Evolutionary conservation across 495 filamentous ascomycete species (phyloP).

Genomic region (Penicillium coprophilum): DNA sequence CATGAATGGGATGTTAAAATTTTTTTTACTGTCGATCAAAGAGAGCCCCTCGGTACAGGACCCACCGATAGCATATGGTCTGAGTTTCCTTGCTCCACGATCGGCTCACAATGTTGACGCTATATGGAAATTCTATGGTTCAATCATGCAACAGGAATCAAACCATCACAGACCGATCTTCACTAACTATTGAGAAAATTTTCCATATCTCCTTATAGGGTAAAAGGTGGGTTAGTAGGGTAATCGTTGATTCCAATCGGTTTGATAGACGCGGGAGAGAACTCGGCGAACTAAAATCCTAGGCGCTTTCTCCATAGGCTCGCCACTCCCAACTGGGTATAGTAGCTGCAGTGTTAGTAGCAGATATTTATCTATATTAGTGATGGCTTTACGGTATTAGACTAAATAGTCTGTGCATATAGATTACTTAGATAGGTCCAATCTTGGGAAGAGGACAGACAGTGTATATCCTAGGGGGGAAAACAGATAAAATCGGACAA

Average conservation of each 20-base stretch:
- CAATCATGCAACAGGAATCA: conserved; percentile 15
- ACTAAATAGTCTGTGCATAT: conserved; percentile 3
- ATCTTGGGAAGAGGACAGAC: neutral
- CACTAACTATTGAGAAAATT: neutral
- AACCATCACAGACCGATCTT: neutral
- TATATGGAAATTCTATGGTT: conserved; percentile 4
- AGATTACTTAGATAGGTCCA: conserved; percentile 8
- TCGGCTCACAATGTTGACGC: conserved; percentile 25
- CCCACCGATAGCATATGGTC: conserved; percentile 17
- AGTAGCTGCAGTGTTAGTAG: conserved; percentile 10
- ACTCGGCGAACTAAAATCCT: conserved; percentile 9
- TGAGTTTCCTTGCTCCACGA: conserved; percentile 17
- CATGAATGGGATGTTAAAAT: conserved; percentile 12
- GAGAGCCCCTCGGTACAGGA: conserved; percentile 12
- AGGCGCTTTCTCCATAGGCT: conserved; percentile 13
- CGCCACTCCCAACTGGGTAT: conserved; percentile 11
- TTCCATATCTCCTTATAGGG: neutral
- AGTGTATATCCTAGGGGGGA: neutral
- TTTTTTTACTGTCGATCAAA: conserved; percentile 17
- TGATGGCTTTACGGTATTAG: conserved; percentile 8
- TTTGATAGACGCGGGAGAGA: conserved; percentile 14
- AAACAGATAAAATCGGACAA: neutral
- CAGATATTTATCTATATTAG: conserved; percentile 9
- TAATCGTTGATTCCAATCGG: neutral
- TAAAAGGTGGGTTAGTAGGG: neutral